A percentile compares a stretch with the other conserved stretches of the same genome.
phyloP scores from a whole-genome alignment of 805 yeast genomes.

The Kregervanrija pseudodelftensis region DNA sequence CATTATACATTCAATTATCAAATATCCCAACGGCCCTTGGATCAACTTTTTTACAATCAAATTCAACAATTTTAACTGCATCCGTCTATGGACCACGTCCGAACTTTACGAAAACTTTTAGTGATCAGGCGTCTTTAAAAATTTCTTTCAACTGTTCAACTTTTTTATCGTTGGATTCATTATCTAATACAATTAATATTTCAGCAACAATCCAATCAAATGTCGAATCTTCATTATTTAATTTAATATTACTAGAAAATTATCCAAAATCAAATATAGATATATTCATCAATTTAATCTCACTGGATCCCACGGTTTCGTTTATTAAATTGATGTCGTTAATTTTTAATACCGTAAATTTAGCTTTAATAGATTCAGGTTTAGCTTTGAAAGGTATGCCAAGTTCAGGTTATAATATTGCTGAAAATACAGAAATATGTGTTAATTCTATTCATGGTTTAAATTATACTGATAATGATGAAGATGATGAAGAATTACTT shows the following conservation, averaged over 20 bases:
- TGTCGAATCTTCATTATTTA: slow-evolving; percentile 34
- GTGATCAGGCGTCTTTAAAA: slow-evolving; percentile 26
- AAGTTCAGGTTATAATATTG: slow-evolving; percentile 40
- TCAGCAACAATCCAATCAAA: slow-evolving; percentile 24
- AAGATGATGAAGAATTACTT: slow-evolving; percentile 40
- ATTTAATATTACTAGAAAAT: slow-evolving; percentile 48
- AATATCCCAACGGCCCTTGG: slow-evolving; percentile 62
- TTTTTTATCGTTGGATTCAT: slow-evolving; percentile 28
- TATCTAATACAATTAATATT: slow-evolving; percentile 25
- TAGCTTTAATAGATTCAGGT: slow-evolving; percentile 81
- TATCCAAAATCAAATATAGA: slow-evolving; percentile 91
- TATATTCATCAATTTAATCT: slow-evolving; percentile 61
- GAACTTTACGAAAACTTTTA: slow-evolving; percentile 27
- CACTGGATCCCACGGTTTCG: slow-evolving; percentile 31
- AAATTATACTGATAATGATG: slow-evolving; percentile 1
- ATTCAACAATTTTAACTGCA: slow-evolving; percentile 53
- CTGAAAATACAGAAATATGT: slow-evolving; percentile 14
- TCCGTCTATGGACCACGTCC: slow-evolving; percentile 90
- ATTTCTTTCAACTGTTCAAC: slow-evolving; percentile 14
- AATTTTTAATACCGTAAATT: slow-evolving; percentile 52
- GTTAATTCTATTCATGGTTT: slow-evolving; percentile 29
- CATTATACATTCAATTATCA: slow-evolving; percentile 49
- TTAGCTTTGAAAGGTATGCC: slow-evolving; percentile 75
- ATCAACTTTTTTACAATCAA: slow-evolving; percentile 70
- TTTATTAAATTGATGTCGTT: slow-evolving; percentile 33